Evolutionary conservation across 2,329 filamentous ascomycete species (phyloP), one percentile per base, ranked within the genome.

Genomic region (Pseudogymnoascus sp.): DNA sequence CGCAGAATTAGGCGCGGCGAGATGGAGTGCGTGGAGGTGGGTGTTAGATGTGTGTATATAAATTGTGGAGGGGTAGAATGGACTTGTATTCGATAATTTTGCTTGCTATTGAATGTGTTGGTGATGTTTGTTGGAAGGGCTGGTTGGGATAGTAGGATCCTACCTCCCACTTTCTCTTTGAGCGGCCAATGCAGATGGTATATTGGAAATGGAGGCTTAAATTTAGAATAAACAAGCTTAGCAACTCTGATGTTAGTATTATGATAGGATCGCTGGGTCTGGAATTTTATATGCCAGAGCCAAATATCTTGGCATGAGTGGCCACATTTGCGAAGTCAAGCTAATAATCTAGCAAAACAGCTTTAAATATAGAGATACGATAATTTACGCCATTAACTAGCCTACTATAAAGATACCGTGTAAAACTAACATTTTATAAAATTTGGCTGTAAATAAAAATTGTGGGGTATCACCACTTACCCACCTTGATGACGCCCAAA

Each of bases 1-100:
- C 73, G 13, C 71, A 74, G 54, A 60, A 60, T 23, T 60, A 60
- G 54, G 54, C 34, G 28, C 8, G 54, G 2, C 1, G 23, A 54
- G 43, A 48, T 41, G 16, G 39, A 41, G 39, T 16, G n/a, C 1
- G n/a, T 6, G 43, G 11, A 48, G 21, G 43, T 11, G 21, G 3
- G 43, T 48, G 19, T 25, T 48, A n/a, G 21, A 48, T 48, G 43
- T 6, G 43, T 48, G 43, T 48, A 48, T 48, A 48, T 48, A 48
- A 25, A 48, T 14, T 48, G 10, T 48, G 16, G 19, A n/a, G 43
- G 43, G 19, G 19, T 48, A 48, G 43, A 48, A 48, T 48, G 43
- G 43, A 48, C 43, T 48, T 48, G 43, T 48, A 48, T 48, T 48
- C 21, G 43, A 48, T 48, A 21, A 14, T 48, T 48, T 48, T 25